Evolutionary conservation across 2,329 filamentous ascomycete genomes (phyloP).

Genomic region (Alternaria novae-zelandiae): DNA sequence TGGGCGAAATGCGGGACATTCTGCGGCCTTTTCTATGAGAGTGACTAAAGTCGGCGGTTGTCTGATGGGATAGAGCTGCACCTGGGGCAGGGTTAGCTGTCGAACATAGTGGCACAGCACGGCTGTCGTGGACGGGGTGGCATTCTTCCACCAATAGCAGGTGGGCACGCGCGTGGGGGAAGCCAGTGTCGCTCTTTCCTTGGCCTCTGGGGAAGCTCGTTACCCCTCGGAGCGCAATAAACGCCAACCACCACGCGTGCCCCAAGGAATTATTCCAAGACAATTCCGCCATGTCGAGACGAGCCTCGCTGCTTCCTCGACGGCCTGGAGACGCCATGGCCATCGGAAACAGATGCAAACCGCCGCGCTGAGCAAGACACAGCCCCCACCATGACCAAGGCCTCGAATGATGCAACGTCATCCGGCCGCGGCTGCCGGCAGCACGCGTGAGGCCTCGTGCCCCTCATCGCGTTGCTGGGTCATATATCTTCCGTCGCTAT

Average conservation of each 20-base stretch:
- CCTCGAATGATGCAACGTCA: slow-evolving; percentile 15
- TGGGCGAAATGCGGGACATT: slow-evolving; percentile 43
- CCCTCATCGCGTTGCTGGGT: slow-evolving; percentile 31
- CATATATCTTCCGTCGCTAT: slow-evolving; percentile 37
- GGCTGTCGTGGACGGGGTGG: slow-evolving; percentile 12
- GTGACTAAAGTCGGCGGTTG: slow-evolving; percentile 45
- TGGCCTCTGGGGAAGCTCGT: slow-evolving; percentile 42
- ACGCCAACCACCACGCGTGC: neutral
- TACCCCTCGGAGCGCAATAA: slow-evolving; percentile 9
- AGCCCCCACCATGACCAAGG: slow-evolving; percentile 3
- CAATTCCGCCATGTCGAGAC: neutral
- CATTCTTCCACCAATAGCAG: slow-evolving; percentile 42
- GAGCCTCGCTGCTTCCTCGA: neutral
- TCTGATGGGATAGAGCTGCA: slow-evolving; percentile 27
- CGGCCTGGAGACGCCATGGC: neutral
- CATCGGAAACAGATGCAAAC: neutral
- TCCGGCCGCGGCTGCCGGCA: slow-evolving; percentile 40
- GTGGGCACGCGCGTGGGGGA: slow-evolving; percentile 34
- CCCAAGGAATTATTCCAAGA: neutral
- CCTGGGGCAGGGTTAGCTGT: slow-evolving; percentile 32
- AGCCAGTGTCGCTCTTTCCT: slow-evolving; percentile 22
- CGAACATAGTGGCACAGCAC: slow-evolving; percentile 32
- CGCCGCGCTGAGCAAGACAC: neutral
- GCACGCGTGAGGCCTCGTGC: slow-evolving; percentile 31
- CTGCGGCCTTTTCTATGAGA: slow-evolving; percentile 41